Conservation (phyloP, 352 stramenopile species). For the Pythium dissotocum region DNA sequence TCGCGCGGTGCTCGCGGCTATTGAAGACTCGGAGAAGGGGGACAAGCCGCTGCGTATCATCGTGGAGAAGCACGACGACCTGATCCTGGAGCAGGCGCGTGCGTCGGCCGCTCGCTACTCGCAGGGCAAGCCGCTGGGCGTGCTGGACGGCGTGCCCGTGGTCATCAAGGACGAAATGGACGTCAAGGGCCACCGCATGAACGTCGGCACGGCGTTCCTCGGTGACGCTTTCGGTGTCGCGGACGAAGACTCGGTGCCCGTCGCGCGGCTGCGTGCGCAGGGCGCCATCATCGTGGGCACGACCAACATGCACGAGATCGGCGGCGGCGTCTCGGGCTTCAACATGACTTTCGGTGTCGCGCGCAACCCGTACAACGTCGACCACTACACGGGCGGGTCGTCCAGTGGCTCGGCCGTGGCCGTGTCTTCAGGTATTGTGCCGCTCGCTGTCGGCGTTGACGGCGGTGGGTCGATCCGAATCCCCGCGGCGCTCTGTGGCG, state of each 20-base stretch:
- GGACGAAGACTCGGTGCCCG: constrained; percentile 46
- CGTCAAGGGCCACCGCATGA: constrained; percentile 67
- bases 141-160: constrained; percentile 89
- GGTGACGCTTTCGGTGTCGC: constrained; percentile 46
- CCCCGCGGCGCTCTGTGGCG: constrained; percentile 83
- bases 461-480: constrained; percentile 91
- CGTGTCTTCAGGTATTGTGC: constrained; percentile 87
- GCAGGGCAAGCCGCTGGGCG: constrained; percentile 56
- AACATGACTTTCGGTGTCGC: constrained; percentile 74
- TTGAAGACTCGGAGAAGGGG: constrained; percentile 53
- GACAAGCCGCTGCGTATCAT: constrained; percentile 67
- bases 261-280: constrained; percentile 58
- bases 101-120: constrained; percentile 72
- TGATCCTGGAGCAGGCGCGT: constrained; percentile 67
- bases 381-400: constrained; percentile 89
- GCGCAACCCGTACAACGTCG: constrained; percentile 85
- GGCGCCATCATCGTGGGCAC: constrained; percentile 89
- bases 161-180: constrained; percentile 88
- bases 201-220: constrained; percentile 79
- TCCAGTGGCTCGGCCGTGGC: constrained; percentile 88
- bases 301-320: constrained; percentile 91
- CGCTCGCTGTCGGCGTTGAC: constrained; percentile 85
- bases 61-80: constrained; percentile 69
- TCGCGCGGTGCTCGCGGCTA: constrained; percentile 54
- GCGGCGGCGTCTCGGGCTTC: constrained; percentile 71